These are phyloP conservation scores for Fomitopsis pinicola DNA, from an alignment of 1,284 basidiomycete genomes.

Conservation along the genomic window DNA sequence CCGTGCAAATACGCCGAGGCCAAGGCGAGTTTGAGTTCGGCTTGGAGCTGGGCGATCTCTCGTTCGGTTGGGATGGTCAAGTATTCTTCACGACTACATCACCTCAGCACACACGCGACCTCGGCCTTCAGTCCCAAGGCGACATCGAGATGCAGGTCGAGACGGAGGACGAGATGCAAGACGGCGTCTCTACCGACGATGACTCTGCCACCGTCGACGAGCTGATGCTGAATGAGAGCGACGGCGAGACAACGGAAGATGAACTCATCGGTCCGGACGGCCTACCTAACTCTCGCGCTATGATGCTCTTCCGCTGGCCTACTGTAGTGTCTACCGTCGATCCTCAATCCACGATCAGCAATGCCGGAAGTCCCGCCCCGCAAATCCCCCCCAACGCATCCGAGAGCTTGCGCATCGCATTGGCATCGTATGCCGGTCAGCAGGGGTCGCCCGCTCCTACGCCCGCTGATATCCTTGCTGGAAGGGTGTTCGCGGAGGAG, in stretches of 20 bases:
- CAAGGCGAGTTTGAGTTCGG: slow-evolving; percentile 26
- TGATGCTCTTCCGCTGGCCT: slow-evolving; percentile 66
- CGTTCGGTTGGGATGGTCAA: slow-evolving; percentile 25
- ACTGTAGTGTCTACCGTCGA: slow-evolving; percentile 62
- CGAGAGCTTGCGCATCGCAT: slow-evolving; percentile 25
- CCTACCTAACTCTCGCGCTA: slow-evolving; percentile 67
- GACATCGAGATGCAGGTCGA: slow-evolving; percentile 21
- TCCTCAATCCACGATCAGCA: slow-evolving; percentile 66
- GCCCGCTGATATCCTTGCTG: slow-evolving; percentile 63
- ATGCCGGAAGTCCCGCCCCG: slow-evolving; percentile 26
- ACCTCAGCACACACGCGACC: slow-evolving; percentile 11
- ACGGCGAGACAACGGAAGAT: slow-evolving; percentile 48
- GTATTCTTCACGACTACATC: slow-evolving; percentile 16
- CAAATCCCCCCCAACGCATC: slow-evolving; percentile 16
- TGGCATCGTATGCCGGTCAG: slow-evolving; percentile 26
- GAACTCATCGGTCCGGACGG: slow-evolving; percentile 70
- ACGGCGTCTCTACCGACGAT: slow-evolving; percentile 32
- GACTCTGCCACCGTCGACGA: slow-evolving; percentile 26
- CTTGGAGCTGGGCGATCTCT: slow-evolving; percentile 23
- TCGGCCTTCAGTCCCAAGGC: slow-evolving; percentile 14
- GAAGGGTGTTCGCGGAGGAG: slow-evolving; percentile 44
- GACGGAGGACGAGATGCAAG: slow-evolving; percentile 19
- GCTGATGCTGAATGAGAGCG: slow-evolving; percentile 27
- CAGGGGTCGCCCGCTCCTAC: slow-evolving; percentile 39
- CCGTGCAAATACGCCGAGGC: slow-evolving; percentile 24